Evolutionary conservation across 305 asterid genomes (phyloP).

Genomic region (Nicotiana rustica): DNA sequence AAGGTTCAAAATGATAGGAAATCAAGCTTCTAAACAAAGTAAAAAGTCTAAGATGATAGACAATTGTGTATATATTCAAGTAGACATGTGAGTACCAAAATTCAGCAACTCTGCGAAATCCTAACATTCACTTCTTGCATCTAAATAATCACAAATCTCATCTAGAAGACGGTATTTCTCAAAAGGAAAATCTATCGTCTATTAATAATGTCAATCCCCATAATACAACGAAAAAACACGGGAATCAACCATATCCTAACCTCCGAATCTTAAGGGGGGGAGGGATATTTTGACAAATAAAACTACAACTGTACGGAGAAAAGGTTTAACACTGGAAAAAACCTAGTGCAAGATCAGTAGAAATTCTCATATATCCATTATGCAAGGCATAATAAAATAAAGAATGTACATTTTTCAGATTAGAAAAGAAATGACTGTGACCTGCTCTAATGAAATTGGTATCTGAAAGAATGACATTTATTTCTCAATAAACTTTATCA

Average conservation of each 20-base stretch:
- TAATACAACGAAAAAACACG: background rate
- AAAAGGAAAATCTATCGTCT: background rate
- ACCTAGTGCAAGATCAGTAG: background rate
- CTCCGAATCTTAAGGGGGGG: background rate
- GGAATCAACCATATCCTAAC: slow-evolving; percentile 3
- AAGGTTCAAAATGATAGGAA: slow-evolving; percentile 19
- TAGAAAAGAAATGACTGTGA: background rate
- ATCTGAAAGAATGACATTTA: background rate
- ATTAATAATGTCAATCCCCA: background rate
- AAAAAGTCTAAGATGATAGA: slow-evolving; percentile 3
- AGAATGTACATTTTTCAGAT: background rate
- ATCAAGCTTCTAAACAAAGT: background rate
- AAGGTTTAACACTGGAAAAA: background rate
- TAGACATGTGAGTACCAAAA: slow-evolving; percentile 14
- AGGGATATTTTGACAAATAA: background rate
- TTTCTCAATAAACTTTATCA: background rate
- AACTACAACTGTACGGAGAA: background rate
- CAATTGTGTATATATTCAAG: background rate
- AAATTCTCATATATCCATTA: background rate
- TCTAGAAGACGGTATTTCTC: background rate
- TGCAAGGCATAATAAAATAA: background rate
- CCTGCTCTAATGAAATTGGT: background rate
- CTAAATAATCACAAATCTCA: slow-evolving; percentile 17
- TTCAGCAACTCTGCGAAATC: background rate
- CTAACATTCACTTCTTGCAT: slow-evolving; percentile 12